phyloP scores from a whole-genome alignment of 176 grass and related monocot species.

The Aegilops bicornis region DNA sequence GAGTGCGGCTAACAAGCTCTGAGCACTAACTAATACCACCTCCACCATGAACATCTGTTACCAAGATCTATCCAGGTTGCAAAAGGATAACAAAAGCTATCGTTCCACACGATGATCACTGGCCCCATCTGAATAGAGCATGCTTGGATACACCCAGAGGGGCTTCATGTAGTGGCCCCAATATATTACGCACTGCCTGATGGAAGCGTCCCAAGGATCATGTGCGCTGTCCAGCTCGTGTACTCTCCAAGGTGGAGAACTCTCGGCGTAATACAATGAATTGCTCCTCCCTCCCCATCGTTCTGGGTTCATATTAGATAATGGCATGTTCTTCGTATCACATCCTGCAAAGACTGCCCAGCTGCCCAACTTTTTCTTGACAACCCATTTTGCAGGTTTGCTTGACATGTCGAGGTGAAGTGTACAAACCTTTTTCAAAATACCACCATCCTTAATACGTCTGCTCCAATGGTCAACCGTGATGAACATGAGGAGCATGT shows the following conservation, averaged over 20 bases:
- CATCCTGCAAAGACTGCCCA: no score
- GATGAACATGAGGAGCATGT: constrained; percentile 44
- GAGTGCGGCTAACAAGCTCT: no score
- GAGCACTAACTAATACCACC: no score
- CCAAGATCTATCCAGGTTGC: no score
- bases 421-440: background rate
- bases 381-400: constrained; percentile 21
- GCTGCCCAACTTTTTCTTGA: constrained; percentile 15
- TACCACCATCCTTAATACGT: no score
- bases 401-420: constrained; percentile 33
- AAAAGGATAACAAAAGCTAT: background rate
- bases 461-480: background rate
- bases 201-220: background rate
- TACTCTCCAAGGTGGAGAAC: background rate
- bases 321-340: no score
- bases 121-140: constrained; percentile 31
- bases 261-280: no score
- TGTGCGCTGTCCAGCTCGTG: constrained; percentile 1
- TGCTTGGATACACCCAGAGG: constrained; percentile 15
- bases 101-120: background rate
- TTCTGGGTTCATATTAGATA: no score
- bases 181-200: background rate
- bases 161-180: no score
- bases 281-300: no score
- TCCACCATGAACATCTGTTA: no score